Percentiles rank a stretch among this genome's conserved stretches.
These are phyloP conservation scores for Aspergillus novoparasiticus DNA, from an alignment of 2,329 filamentous ascomycete genomes.

Conservation along the genomic window DNA sequence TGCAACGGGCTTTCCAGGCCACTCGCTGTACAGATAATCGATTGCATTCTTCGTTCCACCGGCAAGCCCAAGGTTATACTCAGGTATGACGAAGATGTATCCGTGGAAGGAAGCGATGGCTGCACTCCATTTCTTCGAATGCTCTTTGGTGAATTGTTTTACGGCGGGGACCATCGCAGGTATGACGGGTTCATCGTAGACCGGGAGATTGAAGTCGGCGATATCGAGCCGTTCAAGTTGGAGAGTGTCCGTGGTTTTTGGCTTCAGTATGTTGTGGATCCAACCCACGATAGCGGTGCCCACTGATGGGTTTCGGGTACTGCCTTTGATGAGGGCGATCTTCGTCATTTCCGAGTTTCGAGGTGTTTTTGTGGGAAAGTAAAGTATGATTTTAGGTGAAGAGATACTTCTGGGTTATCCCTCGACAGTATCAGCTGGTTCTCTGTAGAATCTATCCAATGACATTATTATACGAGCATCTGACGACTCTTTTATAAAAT, in stretches of 20 bases:
- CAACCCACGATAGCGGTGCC: neutral
- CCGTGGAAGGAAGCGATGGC: neutral
- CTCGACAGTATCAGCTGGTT: rapidly evolving
- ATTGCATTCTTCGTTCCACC: no score
- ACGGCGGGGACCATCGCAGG: neutral
- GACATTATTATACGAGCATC: rapidly evolving
- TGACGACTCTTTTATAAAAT: no score
- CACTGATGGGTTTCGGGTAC: neutral
- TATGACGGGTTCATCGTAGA: neutral
- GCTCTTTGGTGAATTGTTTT: neutral
- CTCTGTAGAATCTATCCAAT: no score
- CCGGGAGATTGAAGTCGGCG: neutral
- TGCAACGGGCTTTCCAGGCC: no score
- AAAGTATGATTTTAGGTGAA: no score
- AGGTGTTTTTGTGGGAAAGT: no score
- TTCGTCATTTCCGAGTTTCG: neutral
- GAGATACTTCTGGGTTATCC: no score
- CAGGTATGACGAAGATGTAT: no score
- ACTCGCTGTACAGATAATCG: no score
- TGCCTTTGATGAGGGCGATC: neutral
- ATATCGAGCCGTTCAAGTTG: neutral
- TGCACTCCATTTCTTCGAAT: neutral
- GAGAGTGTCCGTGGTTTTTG: neutral
- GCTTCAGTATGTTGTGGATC: neutral
- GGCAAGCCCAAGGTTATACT: no score